Percentiles rank a stretch among this genome's conserved stretches.
These are phyloP conservation scores for Solanum verrucosum DNA, from an alignment of 257 asterid species.

Conservation along the genomic window DNA sequence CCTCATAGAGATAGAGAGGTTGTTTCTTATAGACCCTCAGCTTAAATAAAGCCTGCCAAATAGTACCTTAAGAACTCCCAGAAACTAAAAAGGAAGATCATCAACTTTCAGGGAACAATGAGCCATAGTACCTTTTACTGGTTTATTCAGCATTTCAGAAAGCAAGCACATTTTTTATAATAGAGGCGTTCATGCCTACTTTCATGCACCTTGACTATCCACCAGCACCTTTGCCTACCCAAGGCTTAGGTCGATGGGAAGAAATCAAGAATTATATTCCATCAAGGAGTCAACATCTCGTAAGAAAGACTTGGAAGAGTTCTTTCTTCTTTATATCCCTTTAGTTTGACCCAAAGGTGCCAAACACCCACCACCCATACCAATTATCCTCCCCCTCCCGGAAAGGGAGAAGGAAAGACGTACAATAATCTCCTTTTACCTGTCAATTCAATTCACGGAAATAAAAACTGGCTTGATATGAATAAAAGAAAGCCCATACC, in stretches of 20 bases:
- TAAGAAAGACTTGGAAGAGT: neutral
- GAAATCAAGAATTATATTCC: neutral
- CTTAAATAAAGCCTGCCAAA: neutral
- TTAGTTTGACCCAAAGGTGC: neutral
- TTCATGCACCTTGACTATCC: neutral
- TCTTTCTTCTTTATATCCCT: neutral
- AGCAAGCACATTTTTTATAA: neutral
- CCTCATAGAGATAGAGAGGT: neutral
- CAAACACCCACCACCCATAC: neutral
- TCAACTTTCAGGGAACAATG: neutral
- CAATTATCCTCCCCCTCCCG: neutral
- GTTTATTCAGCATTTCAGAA: neutral
- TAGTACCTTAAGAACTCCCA: neutral
- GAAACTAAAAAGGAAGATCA: neutral
- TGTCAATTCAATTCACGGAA: neutral
- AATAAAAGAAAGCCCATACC: constrained; percentile 35
- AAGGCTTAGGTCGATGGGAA: neutral
- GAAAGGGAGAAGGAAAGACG: neutral
- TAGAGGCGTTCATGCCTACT: neutral
- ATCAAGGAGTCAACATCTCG: neutral
- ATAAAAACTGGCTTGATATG: neutral
- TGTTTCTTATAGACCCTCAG: neutral
- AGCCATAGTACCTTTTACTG: neutral
- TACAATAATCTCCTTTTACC: neutral
- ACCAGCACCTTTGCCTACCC: neutral